Evolutionary conservation across 129 eudicot species (phyloP).

Genomic region (Mikania micrantha): DNA sequence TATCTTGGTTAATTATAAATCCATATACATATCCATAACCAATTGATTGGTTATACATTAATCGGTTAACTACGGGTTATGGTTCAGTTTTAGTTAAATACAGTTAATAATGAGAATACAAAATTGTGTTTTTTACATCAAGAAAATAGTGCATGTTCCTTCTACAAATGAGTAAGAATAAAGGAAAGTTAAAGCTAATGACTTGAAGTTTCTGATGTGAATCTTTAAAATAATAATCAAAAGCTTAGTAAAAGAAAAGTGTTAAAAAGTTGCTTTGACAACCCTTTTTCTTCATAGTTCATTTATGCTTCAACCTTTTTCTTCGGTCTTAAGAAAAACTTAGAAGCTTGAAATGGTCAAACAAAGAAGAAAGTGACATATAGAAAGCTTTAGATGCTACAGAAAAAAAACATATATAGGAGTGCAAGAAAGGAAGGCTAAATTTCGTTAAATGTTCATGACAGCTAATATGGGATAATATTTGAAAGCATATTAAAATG

Average conservation of each 20-base stretch:
- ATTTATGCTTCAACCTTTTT: neutral
- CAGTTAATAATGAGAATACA: no score
- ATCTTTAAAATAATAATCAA: neutral
- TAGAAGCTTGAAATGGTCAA: neutral
- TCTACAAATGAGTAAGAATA: constrained; percentile 2
- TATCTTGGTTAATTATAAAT: no score
- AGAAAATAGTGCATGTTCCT: neutral
- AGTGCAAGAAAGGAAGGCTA: neutral
- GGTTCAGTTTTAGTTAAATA: no score
- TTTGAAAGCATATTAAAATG: neutral
- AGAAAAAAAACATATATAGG: no score
- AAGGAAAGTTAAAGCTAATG: neutral
- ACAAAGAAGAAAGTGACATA: constrained; percentile 1
- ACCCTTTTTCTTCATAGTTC: neutral
- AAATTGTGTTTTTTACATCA: neutral
- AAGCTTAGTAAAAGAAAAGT: neutral
- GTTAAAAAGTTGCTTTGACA: neutral
- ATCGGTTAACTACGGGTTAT: no score
- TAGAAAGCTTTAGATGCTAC: no score
- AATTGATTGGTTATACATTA: no score
- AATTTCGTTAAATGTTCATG: neutral
- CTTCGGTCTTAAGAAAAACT: constrained; percentile 4
- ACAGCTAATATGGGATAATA: constrained; percentile 23
- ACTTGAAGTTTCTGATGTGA: neutral
- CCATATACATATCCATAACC: no score